Evolutionary conservation across 176 grass and related monocot genomes (phyloP).

Genomic region (Triticum monococcum): DNA sequence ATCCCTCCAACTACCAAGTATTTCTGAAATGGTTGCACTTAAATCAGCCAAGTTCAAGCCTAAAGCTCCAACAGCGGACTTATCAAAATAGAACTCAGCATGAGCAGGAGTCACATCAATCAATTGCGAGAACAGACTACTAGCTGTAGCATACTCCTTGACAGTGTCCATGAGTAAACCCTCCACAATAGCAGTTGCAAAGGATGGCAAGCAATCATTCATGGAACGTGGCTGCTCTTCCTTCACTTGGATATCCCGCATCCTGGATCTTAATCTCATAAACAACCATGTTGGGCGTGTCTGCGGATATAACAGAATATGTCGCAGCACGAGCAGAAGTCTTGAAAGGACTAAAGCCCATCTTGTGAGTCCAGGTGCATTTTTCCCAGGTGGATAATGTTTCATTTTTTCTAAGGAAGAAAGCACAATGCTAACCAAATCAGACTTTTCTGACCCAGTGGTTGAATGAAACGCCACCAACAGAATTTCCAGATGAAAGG

Average conservation of each 20-base stretch:
- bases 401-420: slow-evolving; percentile 62
- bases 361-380: slow-evolving; percentile 56
- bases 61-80: slow-evolving; percentile 45
- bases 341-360: slow-evolving; percentile 86
- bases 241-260: slow-evolving; percentile 65
- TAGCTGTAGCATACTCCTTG: slow-evolving; percentile 47
- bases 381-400: slow-evolving; percentile 39
- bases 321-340: slow-evolving; percentile 66
- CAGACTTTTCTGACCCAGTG: slow-evolving; percentile 56
- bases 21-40: slow-evolving; percentile 45
- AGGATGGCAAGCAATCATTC: slow-evolving; percentile 66
- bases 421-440: slow-evolving; percentile 50
- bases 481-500: slow-evolving; percentile 91
- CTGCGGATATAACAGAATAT: slow-evolving; percentile 79
- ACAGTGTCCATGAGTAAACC: slow-evolving; percentile 53
- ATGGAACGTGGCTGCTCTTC: slow-evolving; percentile 37
- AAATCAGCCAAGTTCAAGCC: slow-evolving; percentile 59
- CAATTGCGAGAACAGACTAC: slow-evolving; percentile 62
- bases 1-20: slow-evolving; percentile 77
- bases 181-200: slow-evolving; percentile 54
- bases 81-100: slow-evolving; percentile 44
- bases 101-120: slow-evolving; percentile 74
- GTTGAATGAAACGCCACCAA: slow-evolving; percentile 84
- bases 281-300: slow-evolving; percentile 83
- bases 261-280: slow-evolving; percentile 70